Base-by-base conservation (phyloP, 2,329 filamentous ascomycete species). In the Arthrobotrys sphaeroides region DNA sequence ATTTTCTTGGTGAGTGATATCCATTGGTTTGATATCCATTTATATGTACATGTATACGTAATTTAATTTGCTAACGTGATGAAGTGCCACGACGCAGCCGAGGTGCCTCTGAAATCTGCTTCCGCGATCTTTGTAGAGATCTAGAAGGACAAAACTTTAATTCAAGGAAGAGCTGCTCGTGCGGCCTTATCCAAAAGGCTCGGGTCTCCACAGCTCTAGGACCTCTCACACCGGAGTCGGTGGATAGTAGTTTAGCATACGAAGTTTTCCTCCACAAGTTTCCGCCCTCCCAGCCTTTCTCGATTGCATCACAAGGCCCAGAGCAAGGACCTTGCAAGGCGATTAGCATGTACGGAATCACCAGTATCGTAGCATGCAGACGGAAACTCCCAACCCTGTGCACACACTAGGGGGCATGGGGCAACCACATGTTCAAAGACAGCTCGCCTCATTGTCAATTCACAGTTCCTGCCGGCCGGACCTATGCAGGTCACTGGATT, bases 381-480 rank as follows among this genome's bases (percentile, higher is more conserved):
- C 26, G 75, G 24, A 69, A 70, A 38, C 78, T 84, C 1, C 81
- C 82, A 0, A 83, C 81, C 0, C 64, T 85, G 18, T 85, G 84
- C 74, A 84, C 83, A 1, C 83, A 85, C 65, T 81, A 83, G 1
- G 84, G 9, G 83, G 79, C 36, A 2, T 66, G 80, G 5, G 81
- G 80, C 6, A 83, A 79, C 33, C 68, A 77, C 12, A 78, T 80
- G 0, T 79, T 67, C 0, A 80, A 82, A 20, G 83, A 84, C 68
- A 82, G 77, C 3, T 80, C 79, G 28, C 55, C 78, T 22, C 79
- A 77, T 64, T 84, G 82, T 82, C 82, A 82, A 45, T 80, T 84
- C 10, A 80, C 80, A 2, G 79, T 84, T 0, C 78, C 80, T 1
- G 82, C 83, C 0, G 80, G 2, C 82, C 83, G 83, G 84, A 38